These are phyloP conservation scores for Pseudocercospora cruenta DNA, from an alignment of 2,329 filamentous ascomycete species.

Conservation along the genomic window DNA sequence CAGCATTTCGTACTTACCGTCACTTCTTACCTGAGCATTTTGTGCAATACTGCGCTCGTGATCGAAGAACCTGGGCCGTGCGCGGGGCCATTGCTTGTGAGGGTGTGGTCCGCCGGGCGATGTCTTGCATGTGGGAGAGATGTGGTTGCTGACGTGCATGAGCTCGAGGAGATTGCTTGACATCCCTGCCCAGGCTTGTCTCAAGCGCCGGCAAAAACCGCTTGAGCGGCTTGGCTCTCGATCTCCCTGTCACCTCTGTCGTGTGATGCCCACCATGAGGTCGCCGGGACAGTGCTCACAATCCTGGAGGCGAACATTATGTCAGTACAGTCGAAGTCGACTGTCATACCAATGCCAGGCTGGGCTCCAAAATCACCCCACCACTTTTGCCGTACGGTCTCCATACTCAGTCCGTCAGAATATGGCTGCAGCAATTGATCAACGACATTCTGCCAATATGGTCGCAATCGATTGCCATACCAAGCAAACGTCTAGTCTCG, in stretches of 20 bases:
- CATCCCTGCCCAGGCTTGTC: not conserved
- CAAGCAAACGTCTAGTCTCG: constrained; percentile 48
- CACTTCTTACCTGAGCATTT: not conserved
- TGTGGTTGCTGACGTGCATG: not conserved
- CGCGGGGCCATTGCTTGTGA: not conserved
- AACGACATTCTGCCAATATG: not conserved
- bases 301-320: not conserved
- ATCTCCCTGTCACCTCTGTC: not conserved
- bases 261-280: not conserved
- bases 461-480: constrained; percentile 42
- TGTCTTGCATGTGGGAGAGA: not conserved
- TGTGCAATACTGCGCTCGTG: constrained; percentile 5
- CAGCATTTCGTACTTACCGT: not conserved
- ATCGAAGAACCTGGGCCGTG: not conserved
- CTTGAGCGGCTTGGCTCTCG: not conserved
- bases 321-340: not conserved
- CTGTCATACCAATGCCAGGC: not conserved
- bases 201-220: not conserved
- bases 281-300: not conserved
- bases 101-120: not conserved
- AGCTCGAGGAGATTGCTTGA: not conserved
- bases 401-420: not conserved
- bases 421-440: not conserved
- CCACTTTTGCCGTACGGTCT: not conserved
- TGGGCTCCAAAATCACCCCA: not conserved